Evolutionary conservation across 139 green algal genomes (phyloP), one percentile per base, ranked within the genome.

Genomic region (Chlamydomonas schloesseri): DNA sequence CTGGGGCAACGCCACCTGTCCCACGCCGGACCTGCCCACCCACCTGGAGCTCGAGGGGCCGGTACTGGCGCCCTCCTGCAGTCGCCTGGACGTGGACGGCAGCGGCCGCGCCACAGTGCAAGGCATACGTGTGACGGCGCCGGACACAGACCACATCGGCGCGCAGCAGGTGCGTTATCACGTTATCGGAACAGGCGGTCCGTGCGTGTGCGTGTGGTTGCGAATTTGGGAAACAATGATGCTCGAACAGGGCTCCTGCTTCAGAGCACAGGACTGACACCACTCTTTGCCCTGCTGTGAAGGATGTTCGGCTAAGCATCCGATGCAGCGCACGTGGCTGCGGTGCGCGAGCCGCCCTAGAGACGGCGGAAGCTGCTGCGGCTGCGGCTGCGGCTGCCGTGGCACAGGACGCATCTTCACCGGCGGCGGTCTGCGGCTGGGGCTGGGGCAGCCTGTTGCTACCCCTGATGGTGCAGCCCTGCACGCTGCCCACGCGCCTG

Each of bases 1-100:
- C 1, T 97, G 93, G 93, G 91, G 91, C 72, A 95, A 95, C 81
- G 24, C 80, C 47, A 94, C 93, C 11, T 75, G 64, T 23, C 87
- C 91, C 37, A 76, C 64, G 0, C 18, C 84, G 0, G 84, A 91
- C 64, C 73, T 96, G 78, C 64, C 53, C 17, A 90, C 86, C 72
- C 42, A 37, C 1, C 36, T 96, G 34, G 20, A 68, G n/a, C 47
- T 93, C 15, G 65, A 83, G 10, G 91, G 89, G 71, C 50, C 71
- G 0, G 78, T 73, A 26, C 60, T 91, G 29, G 74, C 88, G 0
- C 86, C 90, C 0, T 13, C 17, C 13, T 46, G 33, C 33, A 37
- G 46, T 34, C 73, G 50, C 50, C 88, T 93, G 36, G 29, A 77
- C n/a, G 83, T 95, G 21, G 81, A 89, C 24, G 72, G 65, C 0